Conservation (phyloP, 2,329 filamentous ascomycete species). For the Penicillium paneum region DNA sequence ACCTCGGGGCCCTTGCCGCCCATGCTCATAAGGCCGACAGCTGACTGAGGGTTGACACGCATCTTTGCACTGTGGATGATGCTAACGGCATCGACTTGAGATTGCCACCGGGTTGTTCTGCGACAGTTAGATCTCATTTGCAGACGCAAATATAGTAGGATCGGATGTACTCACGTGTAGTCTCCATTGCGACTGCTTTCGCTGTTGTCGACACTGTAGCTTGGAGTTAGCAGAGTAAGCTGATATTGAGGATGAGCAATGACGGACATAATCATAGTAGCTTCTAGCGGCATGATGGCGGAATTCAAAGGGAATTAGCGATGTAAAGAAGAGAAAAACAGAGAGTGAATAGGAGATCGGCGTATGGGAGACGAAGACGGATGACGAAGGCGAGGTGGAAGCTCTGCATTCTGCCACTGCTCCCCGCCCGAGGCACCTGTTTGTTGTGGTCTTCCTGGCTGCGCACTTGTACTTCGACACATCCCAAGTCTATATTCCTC, state of each 20-base stretch:
- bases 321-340: constrained; percentile 9
- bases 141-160: not conserved
- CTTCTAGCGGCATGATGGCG: constrained; percentile 92
- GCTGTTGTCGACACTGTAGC: constrained; percentile 83
- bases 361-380: constrained; percentile 20
- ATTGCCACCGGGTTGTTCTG: constrained; percentile 90
- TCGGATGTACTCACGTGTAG: constrained; percentile 55
- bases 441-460: constrained; percentile 24
- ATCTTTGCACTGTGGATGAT: constrained; percentile 96
- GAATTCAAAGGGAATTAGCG: constrained; percentile 21
- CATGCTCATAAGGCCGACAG: constrained; percentile 98
- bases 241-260: not conserved
- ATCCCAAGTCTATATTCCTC: constrained; percentile 1
- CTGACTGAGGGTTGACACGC: constrained; percentile 91
- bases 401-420: constrained; percentile 22
- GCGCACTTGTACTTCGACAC: constrained; percentile 13
- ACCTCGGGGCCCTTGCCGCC: constrained; percentile 96
- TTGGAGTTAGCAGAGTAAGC: constrained; percentile 21
- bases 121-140: constrained; percentile 31
- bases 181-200: constrained; percentile 98
- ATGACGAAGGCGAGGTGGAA: constrained; percentile 29
- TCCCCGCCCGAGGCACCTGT: constrained; percentile 20
- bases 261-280: constrained; percentile 85
- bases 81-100: constrained; percentile 91
- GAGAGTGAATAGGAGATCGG: constrained; percentile 10